A percentile compares a stretch with the other conserved stretches of the same genome.
These are phyloP conservation scores for Luffa acutangula DNA, from an alignment of 306 rosid species.

Conservation along the genomic window DNA sequence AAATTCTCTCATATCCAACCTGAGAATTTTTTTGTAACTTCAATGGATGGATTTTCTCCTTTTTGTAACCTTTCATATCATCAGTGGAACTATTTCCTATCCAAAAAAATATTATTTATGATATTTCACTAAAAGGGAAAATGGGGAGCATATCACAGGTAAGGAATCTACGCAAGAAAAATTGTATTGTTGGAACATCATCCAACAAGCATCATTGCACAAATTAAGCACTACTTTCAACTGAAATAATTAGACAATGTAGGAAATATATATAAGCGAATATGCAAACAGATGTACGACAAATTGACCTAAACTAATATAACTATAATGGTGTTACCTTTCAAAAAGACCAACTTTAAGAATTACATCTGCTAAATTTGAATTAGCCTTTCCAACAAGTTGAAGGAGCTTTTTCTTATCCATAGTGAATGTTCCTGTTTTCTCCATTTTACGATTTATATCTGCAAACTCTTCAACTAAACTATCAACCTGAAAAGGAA, in stretches of 20 bases:
- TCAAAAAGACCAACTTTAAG: slow-evolving; percentile 97
- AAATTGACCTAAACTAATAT: not conserved
- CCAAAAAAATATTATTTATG: not conserved
- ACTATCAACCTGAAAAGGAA: slow-evolving; percentile 65
- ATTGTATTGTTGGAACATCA: not conserved
- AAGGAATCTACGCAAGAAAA: not conserved
- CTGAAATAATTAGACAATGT: not conserved
- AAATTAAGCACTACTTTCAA: not conserved
- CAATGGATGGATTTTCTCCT: not conserved
- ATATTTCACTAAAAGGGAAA: not conserved
- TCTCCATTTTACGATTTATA: slow-evolving; percentile 96
- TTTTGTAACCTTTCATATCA: not conserved
- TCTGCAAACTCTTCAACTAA: slow-evolving; percentile 87
- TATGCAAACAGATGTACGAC: not conserved
- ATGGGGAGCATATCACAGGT: not conserved
- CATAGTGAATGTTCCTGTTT: slow-evolving; percentile 96
- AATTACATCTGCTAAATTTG: slow-evolving; percentile 85
- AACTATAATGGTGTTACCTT: slow-evolving; percentile 40
- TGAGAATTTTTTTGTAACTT: no score
- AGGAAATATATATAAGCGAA: not conserved
- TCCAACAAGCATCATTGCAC: not conserved
- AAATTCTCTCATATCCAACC: no score
- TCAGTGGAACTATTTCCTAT: not conserved
- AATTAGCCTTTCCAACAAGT: slow-evolving; percentile 97
- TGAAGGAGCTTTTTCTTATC: slow-evolving; percentile 91